Evolutionary conservation across 1,284 basidiomycete species (phyloP).

Genomic region (Tilletia indica): DNA sequence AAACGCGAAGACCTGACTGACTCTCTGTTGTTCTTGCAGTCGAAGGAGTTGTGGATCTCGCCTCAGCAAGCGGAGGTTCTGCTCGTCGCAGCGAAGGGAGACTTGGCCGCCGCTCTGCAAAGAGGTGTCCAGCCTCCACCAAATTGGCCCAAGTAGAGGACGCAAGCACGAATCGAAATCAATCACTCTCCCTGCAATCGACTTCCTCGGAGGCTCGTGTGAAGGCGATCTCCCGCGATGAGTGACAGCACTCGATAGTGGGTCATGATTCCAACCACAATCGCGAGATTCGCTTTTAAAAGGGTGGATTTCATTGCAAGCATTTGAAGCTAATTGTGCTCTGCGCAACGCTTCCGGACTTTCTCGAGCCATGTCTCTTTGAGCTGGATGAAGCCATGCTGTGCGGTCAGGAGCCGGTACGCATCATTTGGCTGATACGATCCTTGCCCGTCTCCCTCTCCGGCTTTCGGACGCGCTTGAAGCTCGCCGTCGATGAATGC

Average conservation of each 20-base stretch:
- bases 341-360: conserved; percentile 3
- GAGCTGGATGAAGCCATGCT: conserved; percentile 17
- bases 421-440: conserved; percentile 16
- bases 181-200: not conserved
- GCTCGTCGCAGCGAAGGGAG: conserved; percentile 10
- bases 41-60: conserved; percentile 16
- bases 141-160: conserved; percentile 8
- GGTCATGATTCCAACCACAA: too few relatives aligned
- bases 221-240: too few relatives aligned
- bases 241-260: too few relatives aligned
- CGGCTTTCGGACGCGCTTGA: conserved; percentile 16
- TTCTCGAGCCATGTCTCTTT: conserved; percentile 15
- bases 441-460: not conserved
- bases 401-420: conserved; percentile 8
- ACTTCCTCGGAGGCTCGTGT: not conserved
- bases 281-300: too few relatives aligned
- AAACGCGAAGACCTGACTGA: not conserved
- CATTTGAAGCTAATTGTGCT: not conserved
- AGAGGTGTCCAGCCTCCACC: conserved; percentile 13
- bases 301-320: too few relatives aligned
- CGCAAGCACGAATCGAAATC: not conserved
- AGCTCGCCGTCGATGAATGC: conserved; percentile 45
- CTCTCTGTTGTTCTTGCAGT: not conserved
- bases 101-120: not conserved
- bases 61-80: conserved; percentile 11